phyloP scores from a whole-genome alignment of 768 basidiomycete genomes.

The Phylloporus rhodoxanthus region DNA sequence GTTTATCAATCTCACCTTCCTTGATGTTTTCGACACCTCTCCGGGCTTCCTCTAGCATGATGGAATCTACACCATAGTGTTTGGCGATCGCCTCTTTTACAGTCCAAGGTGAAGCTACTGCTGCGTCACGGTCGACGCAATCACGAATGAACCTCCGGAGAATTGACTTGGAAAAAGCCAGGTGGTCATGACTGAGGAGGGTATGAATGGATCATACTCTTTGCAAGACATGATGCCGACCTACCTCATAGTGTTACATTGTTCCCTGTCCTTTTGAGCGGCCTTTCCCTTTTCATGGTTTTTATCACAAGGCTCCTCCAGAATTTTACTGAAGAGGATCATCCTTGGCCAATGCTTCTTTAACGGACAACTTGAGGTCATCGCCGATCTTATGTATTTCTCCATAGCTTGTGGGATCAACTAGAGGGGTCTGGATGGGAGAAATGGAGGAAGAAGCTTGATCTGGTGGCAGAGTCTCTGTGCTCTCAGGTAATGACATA shows the following conservation, averaged over 20 bases:
- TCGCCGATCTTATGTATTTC: conserved; percentile 66
- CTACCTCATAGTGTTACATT: conserved; percentile 75
- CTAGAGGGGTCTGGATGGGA: conserved; percentile 39
- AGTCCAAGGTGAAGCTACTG: conserved; percentile 92
- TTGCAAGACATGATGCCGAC: conserved; percentile 17
- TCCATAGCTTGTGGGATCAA: conserved; percentile 43
- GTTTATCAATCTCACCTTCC: conserved; percentile 86
- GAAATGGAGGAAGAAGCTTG: conserved; percentile 39
- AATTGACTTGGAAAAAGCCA: conserved; percentile 95
- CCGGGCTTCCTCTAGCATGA: conserved; percentile 82
- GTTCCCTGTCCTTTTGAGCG: conserved; percentile 51
- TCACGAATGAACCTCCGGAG: conserved; percentile 94
- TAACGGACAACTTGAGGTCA: conserved; percentile 68
- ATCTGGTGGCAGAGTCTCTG: conserved; percentile 30
- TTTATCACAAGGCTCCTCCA: conserved; percentile 70
- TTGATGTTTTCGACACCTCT: conserved; percentile 74
- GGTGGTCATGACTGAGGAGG: conserved; percentile 75
- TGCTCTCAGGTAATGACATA: conserved; percentile 52
- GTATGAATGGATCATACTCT: conserved; percentile 1
- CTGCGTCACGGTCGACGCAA: conserved; percentile 87
- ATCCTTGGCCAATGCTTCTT: conserved; percentile 67
- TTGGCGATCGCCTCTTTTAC: conserved; percentile 83
- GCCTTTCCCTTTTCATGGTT: conserved; percentile 55
- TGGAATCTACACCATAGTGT: conserved; percentile 75
- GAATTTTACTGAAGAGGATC: conserved; percentile 79